A percentile compares a stretch with the other conserved stretches of the same genome.
phyloP scores from a whole-genome alignment of 2,329 filamentous ascomycete genomes.

The Phaeophleospora eucalypticola region DNA sequence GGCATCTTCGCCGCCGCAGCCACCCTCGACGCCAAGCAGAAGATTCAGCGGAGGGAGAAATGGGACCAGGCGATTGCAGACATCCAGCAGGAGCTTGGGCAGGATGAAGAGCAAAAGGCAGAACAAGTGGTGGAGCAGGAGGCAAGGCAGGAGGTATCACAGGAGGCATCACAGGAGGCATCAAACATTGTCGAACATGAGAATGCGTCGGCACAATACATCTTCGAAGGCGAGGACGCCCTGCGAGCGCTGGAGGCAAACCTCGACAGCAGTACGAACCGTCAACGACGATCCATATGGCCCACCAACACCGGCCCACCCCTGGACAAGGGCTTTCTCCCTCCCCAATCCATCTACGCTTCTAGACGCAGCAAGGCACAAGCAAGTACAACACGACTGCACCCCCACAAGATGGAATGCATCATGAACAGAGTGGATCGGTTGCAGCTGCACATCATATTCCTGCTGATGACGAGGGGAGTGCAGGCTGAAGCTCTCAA shows the following conservation, averaged over 20 bases:
- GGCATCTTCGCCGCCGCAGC: conserved; percentile 63
- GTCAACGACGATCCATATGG: conserved; percentile 26
- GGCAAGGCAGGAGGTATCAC: not conserved
- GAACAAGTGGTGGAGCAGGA: not conserved
- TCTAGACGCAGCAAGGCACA: conserved; percentile 29
- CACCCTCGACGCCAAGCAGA: conserved; percentile 57
- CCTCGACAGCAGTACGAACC: conserved; percentile 12
- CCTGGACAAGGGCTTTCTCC: conserved; percentile 22
- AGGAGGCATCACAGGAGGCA: not conserved
- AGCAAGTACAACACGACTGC: conserved; percentile 33
- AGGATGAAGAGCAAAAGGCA: conserved; percentile 4
- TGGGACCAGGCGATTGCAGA: conserved; percentile 60
- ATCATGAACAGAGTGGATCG: conserved; percentile 40
- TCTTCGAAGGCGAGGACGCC: conserved; percentile 13
- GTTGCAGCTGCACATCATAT: conserved; percentile 37
- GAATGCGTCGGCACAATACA: not conserved
- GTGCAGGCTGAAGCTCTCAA: conserved; percentile 15
- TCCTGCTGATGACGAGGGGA: conserved; percentile 20
- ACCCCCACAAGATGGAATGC: conserved; percentile 41
- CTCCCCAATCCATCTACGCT: conserved; percentile 47
- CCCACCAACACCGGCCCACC: conserved; percentile 39
- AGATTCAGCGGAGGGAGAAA: conserved; percentile 55
- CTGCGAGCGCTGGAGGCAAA: conserved; percentile 19
- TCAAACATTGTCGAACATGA: not conserved
- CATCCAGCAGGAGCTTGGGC: conserved; percentile 37